A percentile compares a stretch with the other conserved stretches of the same genome.
Evolutionary conservation across 306 rosid species (phyloP).

Genomic region (Hippophae tibetana): DNA sequence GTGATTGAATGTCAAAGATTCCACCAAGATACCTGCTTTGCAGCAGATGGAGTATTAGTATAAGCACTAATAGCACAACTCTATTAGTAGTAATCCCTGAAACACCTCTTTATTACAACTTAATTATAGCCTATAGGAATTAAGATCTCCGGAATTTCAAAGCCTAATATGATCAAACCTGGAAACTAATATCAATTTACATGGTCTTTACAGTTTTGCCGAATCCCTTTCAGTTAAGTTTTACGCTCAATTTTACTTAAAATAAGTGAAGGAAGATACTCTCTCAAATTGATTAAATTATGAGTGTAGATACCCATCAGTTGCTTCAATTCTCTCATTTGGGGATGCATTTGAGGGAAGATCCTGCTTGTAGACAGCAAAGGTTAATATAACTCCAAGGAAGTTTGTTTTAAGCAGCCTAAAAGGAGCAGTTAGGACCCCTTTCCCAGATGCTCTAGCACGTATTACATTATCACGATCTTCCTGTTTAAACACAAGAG

Average conservation of each 20-base stretch:
- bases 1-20: constrained; percentile 81
- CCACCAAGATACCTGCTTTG: constrained; percentile 91
- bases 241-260: neutral
- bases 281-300: neutral
- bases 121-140: too few species aligned
- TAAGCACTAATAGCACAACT: neutral
- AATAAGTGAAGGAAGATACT: neutral
- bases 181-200: too few species aligned
- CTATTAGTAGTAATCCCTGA: neutral
- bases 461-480: constrained; percentile 76
- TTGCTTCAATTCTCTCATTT: constrained; percentile 76
- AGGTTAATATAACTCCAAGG: constrained; percentile 90
- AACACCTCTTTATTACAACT: too few species aligned
- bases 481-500: constrained; percentile 53
- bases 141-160: too few species aligned
- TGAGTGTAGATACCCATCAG: constrained; percentile 66
- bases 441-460: constrained; percentile 92
- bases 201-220: too few species aligned
- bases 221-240: too few species aligned
- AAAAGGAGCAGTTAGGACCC: constrained; percentile 90
- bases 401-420: constrained; percentile 75
- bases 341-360: constrained; percentile 88
- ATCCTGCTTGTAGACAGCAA: constrained; percentile 86
- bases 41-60: constrained; percentile 8
- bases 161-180: too few species aligned